These are phyloP conservation scores for Casuarina cunninghamiana DNA, from an alignment of 306 rosid genomes.

Conservation along the genomic window DNA sequence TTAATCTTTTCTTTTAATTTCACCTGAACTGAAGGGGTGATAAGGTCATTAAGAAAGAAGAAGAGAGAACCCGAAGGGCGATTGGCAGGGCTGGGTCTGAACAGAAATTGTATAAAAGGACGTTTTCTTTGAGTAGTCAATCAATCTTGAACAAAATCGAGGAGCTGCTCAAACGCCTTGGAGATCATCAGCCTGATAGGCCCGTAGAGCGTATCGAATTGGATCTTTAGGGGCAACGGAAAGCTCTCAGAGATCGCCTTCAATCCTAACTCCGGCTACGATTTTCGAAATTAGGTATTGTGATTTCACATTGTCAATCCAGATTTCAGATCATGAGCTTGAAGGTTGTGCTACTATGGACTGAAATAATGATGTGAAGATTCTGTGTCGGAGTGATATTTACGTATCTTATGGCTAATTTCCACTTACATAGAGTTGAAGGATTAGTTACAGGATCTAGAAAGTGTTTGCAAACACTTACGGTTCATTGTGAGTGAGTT, in stretches of 20 bases:
- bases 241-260: not conserved
- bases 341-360: not conserved
- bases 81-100: not conserved
- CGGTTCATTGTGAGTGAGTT: not conserved
- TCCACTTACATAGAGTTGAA: not conserved
- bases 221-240: not conserved
- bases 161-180: not conserved
- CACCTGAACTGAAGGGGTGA: too few relatives aligned
- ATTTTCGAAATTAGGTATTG: not conserved
- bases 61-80: not conserved
- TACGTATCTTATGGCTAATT: not conserved
- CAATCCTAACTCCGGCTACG: not conserved
- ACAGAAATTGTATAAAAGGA: not conserved
- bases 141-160: not conserved
- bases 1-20: too few relatives aligned
- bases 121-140: not conserved
- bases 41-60: too few relatives aligned
- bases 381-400: too few relatives aligned
- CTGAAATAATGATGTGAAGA: too few relatives aligned
- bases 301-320: not conserved
- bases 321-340: not conserved
- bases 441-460: not conserved
- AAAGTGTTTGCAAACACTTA: not conserved
- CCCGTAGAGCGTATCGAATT: slow-evolving; percentile 1
- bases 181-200: not conserved